A percentile compares a stretch with the other conserved stretches of the same genome.
Conservation (phyloP, 1,284 basidiomycete genomes). For the Austroboletus rostrupii region DNA sequence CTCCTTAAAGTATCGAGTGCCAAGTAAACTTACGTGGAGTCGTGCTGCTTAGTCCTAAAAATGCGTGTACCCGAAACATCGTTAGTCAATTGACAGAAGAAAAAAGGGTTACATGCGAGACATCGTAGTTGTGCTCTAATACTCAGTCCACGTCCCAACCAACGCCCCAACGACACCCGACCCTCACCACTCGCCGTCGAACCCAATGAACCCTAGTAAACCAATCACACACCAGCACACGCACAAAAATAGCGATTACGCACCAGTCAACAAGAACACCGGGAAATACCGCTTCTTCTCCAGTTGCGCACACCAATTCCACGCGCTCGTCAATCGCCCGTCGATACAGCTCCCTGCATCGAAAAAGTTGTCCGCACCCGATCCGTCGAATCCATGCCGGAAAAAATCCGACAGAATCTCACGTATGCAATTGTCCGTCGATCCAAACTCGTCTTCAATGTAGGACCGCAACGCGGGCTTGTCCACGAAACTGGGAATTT, state of each 20-base stretch:
- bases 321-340: slow-evolving; percentile 72
- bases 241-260: slow-evolving; percentile 21
- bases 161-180: background rate
- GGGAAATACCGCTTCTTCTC: slow-evolving; percentile 83
- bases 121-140: background rate
- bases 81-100: too few species aligned
- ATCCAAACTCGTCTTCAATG: slow-evolving; percentile 76
- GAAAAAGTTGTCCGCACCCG: slow-evolving; percentile 77
- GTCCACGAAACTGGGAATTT: slow-evolving; percentile 59
- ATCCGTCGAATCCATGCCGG: slow-evolving; percentile 78
- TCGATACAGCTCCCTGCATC: slow-evolving; percentile 67
- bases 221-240: background rate
- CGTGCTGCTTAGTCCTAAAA: too few species aligned
- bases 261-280: slow-evolving; percentile 71
- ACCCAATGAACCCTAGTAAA: slow-evolving; percentile 67
- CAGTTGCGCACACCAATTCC: slow-evolving; percentile 80
- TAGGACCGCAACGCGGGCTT: slow-evolving; percentile 71
- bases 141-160: background rate
- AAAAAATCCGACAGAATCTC: slow-evolving; percentile 81
- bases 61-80: too few species aligned
- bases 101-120: too few species aligned
- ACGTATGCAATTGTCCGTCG: slow-evolving; percentile 56
- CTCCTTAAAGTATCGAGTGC: too few species aligned
- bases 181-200: slow-evolving; percentile 77
- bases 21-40: too few species aligned